Base-by-base conservation (phyloP, 139 green algal species). In the Micromonas pusilla region DNA sequence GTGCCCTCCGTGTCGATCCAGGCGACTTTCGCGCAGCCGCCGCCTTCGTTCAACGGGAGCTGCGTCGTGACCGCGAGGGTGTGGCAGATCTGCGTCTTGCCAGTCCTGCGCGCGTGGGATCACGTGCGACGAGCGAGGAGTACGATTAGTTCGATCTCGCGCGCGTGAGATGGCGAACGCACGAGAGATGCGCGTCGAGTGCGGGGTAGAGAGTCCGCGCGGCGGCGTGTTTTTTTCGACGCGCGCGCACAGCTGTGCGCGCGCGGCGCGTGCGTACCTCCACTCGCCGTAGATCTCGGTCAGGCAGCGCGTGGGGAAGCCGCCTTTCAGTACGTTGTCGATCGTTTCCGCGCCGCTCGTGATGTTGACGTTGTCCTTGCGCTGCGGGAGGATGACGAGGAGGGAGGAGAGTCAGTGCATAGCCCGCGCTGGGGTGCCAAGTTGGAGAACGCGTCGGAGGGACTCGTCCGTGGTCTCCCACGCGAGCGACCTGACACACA, bases 1-100 rank as follows among this genome's bases (percentile, higher is more conserved):
- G 91, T 92, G 32, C 91, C 91, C 82, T 98, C 94, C n/a, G 93
- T 96, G 87, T 97, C 93, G 68, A 97, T 91, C 77, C 86, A 92
- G 0, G 89, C 91, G 39, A 92, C 89, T 63, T 88, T 80, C 2
- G 38, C 53, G 30, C 28, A 70, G 23, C 23, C 38, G 16, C 38
- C 76, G 2, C 76, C 76, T 20, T 85, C 88, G 23, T 89, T 81
- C 20, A 80, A 52, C 0, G 88, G 82, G 77, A 96, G 82, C 84
- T 94, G 91, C 6, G 83, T 87, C 0, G 91, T 93, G 1, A 97
- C 92, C 75, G 89, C 93, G 33, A 96, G 82, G 3, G 89, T 97
- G 79, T 92, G 87, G 78, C 87, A 93, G 0, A 97, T 76, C 80
- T 96, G 92, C 0, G 90, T 96, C 85, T 81, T 72, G 1, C 76